Conservation (phyloP, 129 eudicot species). For the Kitagawia praeruptora region DNA sequence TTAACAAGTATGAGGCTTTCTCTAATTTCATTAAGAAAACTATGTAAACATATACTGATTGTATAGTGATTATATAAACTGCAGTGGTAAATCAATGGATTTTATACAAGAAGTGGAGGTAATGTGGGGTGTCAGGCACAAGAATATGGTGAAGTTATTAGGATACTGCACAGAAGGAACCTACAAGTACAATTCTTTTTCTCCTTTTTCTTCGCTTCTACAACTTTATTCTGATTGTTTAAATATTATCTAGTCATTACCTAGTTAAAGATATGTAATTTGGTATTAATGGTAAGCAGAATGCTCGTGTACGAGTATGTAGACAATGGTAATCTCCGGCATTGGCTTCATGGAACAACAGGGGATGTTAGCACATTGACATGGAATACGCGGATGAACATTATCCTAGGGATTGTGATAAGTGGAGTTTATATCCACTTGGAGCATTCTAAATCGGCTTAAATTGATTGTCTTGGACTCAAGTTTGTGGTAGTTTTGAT, state of each 20-base stretch:
- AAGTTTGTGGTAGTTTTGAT: no score
- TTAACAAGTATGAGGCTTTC: no score
- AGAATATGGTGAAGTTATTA: slow-evolving; percentile 45
- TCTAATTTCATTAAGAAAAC: no score
- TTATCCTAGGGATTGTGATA: slow-evolving; percentile 36
- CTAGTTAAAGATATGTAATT: background rate
- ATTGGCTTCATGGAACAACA: slow-evolving; percentile 35
- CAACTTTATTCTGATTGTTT: background rate
- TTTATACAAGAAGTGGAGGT: slow-evolving; percentile 33
- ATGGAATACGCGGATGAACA: slow-evolving; percentile 39
- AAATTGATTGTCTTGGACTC: no score
- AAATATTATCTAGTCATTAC: background rate
- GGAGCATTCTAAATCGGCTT: no score
- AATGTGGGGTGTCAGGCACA: slow-evolving; percentile 37
- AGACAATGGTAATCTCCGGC: slow-evolving; percentile 39
- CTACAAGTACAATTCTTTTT: slow-evolving; percentile 28
- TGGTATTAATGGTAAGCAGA: slow-evolving; percentile 12
- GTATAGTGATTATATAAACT: background rate
- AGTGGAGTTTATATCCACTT: no score
- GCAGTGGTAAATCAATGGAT: slow-evolving; percentile 23
- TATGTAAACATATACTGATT: background rate
- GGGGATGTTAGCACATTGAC: slow-evolving; percentile 30
- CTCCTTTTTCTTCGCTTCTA: no score
- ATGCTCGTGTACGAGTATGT: slow-evolving; percentile 49
- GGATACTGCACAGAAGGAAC: slow-evolving; percentile 38